Conservation (phyloP, 345 rosid species). For the Carallia pectinifolia region DNA sequence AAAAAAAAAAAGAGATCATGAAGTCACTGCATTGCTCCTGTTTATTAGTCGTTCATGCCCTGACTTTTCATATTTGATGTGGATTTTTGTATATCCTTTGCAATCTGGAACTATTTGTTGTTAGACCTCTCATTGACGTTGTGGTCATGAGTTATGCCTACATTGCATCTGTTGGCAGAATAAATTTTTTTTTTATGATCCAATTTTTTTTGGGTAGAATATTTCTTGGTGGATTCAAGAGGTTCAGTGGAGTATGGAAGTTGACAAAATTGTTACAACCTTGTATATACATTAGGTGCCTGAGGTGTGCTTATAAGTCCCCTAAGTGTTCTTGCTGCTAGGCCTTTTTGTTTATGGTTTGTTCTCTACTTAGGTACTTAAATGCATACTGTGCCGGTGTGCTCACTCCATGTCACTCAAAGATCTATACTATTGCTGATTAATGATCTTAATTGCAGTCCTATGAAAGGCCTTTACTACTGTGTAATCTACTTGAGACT, state of each 20-base stretch:
- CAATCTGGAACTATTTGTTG: too few relatives aligned
- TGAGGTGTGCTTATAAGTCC: too few relatives aligned
- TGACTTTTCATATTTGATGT: too few relatives aligned
- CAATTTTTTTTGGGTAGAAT: too few relatives aligned
- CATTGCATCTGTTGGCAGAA: too few relatives aligned
- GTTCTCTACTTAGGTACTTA: not conserved
- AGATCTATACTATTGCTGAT: not conserved
- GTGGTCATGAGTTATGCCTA: too few relatives aligned
- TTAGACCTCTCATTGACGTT: too few relatives aligned
- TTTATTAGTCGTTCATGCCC: too few relatives aligned
- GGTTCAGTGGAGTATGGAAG: not conserved
- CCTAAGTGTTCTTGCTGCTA: not conserved
- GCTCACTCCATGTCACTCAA: too few relatives aligned
- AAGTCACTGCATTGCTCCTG: not conserved
- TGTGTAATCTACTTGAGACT: slow-evolving; percentile 91
- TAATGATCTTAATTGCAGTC: slow-evolving; percentile 47
- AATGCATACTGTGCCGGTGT: too few relatives aligned
- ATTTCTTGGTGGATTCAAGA: not conserved
- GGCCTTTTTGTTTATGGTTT: not conserved
- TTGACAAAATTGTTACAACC: not conserved
- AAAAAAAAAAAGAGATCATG: not conserved
- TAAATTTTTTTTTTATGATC: too few relatives aligned
- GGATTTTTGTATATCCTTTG: too few relatives aligned
- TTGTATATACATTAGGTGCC: not conserved
- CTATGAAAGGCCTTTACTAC: slow-evolving; percentile 84